Evolutionary conservation across 2,329 filamentous ascomycete species (phyloP).

Genomic region (Ceratocystis variospora): DNA sequence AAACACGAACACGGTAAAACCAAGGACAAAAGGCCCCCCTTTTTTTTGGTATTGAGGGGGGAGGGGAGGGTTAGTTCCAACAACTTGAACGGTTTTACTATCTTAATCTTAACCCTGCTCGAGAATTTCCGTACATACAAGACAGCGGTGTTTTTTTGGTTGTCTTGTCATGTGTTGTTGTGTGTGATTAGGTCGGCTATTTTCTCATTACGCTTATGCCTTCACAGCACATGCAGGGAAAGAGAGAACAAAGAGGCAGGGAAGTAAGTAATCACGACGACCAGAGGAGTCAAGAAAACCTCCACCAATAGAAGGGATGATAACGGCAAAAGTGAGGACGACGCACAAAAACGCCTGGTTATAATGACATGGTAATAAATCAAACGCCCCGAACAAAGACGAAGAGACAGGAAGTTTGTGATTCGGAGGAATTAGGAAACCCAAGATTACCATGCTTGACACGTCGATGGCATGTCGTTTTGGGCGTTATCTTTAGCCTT

Average conservation of each 20-base stretch:
- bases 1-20: background rate
- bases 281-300: background rate
- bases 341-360: background rate
- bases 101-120: background rate
- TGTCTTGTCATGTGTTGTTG: background rate
- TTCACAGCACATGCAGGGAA: background rate
- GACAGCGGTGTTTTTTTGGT: background rate
- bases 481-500: background rate
- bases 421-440: background rate
- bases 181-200: background rate
- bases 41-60: background rate
- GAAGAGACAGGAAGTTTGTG: background rate
- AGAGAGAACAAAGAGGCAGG: background rate
- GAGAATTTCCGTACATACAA: background rate
- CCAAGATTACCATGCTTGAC: constrained; percentile 1
- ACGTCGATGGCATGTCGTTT: background rate
- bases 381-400: background rate
- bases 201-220: constrained; percentile 3
- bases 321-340: background rate
- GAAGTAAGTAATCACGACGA: too few species aligned
- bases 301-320: background rate
- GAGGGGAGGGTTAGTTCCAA: too few species aligned
- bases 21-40: background rate
- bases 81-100: background rate
- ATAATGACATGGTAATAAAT: background rate